Evolutionary conservation across 768 basidiomycete species (phyloP).

Genomic region (Kockovaella imperatae): DNA sequence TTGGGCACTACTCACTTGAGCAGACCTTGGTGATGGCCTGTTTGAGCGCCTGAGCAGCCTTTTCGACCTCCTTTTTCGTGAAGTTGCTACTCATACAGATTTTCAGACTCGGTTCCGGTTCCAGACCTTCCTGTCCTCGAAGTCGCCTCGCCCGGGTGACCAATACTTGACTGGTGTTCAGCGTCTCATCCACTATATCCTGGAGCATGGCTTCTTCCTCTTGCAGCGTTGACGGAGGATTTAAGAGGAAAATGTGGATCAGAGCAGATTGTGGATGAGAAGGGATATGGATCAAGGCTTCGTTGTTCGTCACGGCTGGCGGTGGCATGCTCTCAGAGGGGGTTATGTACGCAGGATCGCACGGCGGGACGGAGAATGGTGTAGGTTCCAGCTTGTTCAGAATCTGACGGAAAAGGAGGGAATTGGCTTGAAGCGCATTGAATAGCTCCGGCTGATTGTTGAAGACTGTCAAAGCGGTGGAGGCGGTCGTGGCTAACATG

Average conservation of each 20-base stretch:
- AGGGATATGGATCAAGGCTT: constrained; percentile 65
- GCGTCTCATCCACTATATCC: constrained; percentile 81
- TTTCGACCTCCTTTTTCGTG: constrained; percentile 84
- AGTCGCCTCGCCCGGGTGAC: constrained; percentile 76
- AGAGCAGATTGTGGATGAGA: constrained; percentile 79
- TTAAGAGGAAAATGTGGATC: constrained; percentile 66
- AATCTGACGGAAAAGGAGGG: constrained; percentile 64
- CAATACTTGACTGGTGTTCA: constrained; percentile 66
- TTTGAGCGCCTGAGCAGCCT: constrained; percentile 68
- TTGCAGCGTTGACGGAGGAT: constrained; percentile 40
- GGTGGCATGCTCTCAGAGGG: background rate
- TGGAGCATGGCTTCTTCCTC: constrained; percentile 74
- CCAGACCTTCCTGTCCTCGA: constrained; percentile 71
- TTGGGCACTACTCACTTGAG: constrained; percentile 46
- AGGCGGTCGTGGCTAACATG: constrained; percentile 76
- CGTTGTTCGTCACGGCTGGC: constrained; percentile 17
- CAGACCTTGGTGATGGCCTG: constrained; percentile 66
- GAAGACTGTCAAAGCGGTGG: constrained; percentile 74
- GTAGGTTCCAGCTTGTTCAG: constrained; percentile 64
- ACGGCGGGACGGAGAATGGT: constrained; percentile 1
- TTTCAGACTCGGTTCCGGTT: constrained; percentile 74
- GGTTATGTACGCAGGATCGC: constrained; percentile 1
- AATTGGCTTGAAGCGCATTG: constrained; percentile 68
- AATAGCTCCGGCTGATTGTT: constrained; percentile 68
- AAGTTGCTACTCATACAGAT: constrained; percentile 71